Conservation (phyloP, 129 eudicot genomes). For the Glebionis coronaria region DNA sequence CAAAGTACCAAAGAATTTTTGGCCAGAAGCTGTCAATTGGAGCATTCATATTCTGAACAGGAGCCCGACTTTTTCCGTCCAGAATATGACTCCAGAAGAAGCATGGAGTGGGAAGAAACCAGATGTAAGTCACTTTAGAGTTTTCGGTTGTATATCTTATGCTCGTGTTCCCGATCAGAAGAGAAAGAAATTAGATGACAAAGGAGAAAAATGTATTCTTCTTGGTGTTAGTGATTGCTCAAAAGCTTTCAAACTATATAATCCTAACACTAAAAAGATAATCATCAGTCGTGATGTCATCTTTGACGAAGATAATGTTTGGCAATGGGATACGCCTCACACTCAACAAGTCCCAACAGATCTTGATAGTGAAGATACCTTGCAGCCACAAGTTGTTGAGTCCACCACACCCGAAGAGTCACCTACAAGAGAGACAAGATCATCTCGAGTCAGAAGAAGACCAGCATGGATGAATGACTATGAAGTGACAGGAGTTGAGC, state of each 20-base stretch:
- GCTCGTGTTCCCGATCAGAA: background rate
- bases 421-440: too few species aligned
- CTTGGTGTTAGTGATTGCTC: background rate
- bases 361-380: too few species aligned
- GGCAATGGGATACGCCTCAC: too few species aligned
- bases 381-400: too few species aligned
- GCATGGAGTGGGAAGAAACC: constrained; percentile 10
- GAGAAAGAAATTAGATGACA: background rate
- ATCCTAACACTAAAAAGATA: background rate
- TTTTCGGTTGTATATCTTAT: background rate
- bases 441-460: too few species aligned
- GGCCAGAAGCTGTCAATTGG: background rate
- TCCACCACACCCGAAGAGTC: too few species aligned
- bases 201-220: background rate
- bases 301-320: background rate
- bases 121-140: background rate
- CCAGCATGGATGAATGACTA: too few species aligned
- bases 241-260: background rate
- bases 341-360: too few species aligned
- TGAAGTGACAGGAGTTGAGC: too few species aligned
- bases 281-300: background rate
- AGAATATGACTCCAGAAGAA: background rate
- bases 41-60: background rate
- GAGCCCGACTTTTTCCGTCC: background rate
- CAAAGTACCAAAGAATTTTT: background rate